Conservation (phyloP, 208 protist species). For the Porcisia hertigi region DNA sequence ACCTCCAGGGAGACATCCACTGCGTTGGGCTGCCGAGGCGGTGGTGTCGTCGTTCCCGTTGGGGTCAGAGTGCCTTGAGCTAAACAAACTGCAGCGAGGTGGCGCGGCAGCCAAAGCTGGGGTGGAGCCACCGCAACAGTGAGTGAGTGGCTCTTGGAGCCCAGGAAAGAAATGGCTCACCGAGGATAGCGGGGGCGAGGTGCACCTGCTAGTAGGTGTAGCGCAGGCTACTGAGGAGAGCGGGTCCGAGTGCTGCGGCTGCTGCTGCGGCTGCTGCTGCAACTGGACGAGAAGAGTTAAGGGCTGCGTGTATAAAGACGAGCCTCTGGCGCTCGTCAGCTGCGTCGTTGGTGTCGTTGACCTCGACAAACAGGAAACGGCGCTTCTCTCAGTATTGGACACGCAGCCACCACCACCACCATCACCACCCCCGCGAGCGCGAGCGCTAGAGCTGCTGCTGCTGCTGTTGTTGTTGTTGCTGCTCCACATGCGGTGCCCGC, state of each 20-base stretch:
- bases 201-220: not conserved
- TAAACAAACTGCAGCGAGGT: conserved; percentile 1
- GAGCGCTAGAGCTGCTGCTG: conserved; percentile 1
- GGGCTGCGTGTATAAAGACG: conserved; percentile 13
- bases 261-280: not conserved
- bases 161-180: not conserved
- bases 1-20: not conserved
- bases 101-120: not conserved
- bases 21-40: not conserved
- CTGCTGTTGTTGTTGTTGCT: not conserved
- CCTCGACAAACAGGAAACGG: not conserved
- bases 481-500: not conserved
- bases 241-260: not conserved
- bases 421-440: too few species aligned
- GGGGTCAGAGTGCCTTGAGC: conserved; percentile 8
- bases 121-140: not conserved
- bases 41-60: not conserved
- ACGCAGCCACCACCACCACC: not conserved
- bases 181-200: not conserved
- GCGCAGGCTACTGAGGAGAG: not conserved
- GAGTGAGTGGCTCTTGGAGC: not conserved
- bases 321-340: not conserved
- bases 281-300: conserved; percentile 10
- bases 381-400: not conserved
- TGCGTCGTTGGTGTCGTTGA: not conserved